A percentile compares a stretch with the other conserved stretches of the same genome.
These are phyloP conservation scores for Herpomyces periplanetae DNA, from an alignment of 2,329 filamentous ascomycete species.

Conservation along the genomic window DNA sequence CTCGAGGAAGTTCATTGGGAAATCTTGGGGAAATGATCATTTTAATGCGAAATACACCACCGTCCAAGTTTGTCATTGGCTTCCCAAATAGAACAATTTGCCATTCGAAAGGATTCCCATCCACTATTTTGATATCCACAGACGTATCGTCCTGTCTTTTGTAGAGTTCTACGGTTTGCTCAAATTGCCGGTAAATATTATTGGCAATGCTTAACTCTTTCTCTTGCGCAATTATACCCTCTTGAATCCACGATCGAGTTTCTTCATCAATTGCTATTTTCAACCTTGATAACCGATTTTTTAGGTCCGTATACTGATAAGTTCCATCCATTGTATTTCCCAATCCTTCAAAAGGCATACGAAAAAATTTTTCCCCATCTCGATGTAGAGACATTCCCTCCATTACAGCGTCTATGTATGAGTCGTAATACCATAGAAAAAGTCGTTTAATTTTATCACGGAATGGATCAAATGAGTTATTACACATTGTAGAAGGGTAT, in stretches of 20 bases:
- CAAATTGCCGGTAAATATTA: conserved; percentile 44
- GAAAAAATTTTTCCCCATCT: conserved; percentile 22
- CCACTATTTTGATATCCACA: conserved; percentile 31
- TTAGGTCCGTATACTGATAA: conserved; percentile 40
- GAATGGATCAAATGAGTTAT: conserved; percentile 40
- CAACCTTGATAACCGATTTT: conserved; percentile 23
- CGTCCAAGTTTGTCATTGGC: conserved; percentile 71
- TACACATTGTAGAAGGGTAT: conserved; percentile 11
- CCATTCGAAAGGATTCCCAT: conserved; percentile 70
- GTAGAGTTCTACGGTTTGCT: conserved; percentile 37
- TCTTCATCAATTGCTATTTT: conserved; percentile 31
- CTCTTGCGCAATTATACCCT: conserved; percentile 20
- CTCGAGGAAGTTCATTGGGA: conserved; percentile 51
- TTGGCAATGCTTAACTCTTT: conserved; percentile 35
- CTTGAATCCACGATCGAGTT: conserved; percentile 23
- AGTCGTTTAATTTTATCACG: conserved; percentile 58
- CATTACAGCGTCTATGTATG: conserved; percentile 22
- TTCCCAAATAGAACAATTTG: conserved; percentile 51
- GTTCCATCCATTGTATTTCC: conserved; percentile 51
- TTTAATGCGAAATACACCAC: conserved; percentile 46
- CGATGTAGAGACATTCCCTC: too few species aligned
- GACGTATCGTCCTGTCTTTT: conserved; percentile 26
- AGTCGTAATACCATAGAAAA: conserved; percentile 83
- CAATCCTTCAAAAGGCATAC: conserved; percentile 48
- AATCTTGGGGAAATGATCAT: conserved; percentile 47